Evolutionary conservation across 2,329 filamentous ascomycete genomes (phyloP), one percentile per base, ranked within the genome.

Genomic region (Plectosphaerella cucumerina): DNA sequence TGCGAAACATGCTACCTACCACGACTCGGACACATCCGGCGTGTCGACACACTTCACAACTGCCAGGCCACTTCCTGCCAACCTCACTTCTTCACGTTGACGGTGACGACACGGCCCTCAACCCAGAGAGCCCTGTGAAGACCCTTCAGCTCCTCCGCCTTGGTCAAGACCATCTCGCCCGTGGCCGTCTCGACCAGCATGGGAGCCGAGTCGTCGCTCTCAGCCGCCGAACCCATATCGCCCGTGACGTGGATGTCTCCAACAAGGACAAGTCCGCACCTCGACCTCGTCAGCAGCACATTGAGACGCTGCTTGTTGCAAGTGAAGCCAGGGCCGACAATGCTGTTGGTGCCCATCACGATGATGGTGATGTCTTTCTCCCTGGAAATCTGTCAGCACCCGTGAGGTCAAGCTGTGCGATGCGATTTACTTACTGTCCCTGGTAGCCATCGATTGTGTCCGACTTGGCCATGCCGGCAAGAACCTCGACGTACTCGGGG

Each of bases 361-460:
- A 59, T 50, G 1, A 59, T 44, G 8, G 52, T 44, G n/a, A 64
- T 56, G 18, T 60, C 56, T 5, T 37, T 37, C 17, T 37, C 35
- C 35, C 35, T 37, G 17, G 12, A 3, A 15, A 5, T 4, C 14
- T 15, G 35, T 37, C 17, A 37, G 35, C 17, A 14, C 6, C 17
- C 15, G 35, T 37, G 14, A 9, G 26, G 4, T 31, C n/a, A n/a
- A n/a, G n/a, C n/a, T n/a, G n/a, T 8, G 26, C 4, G 26, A 10
- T 26, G 9, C 23, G 12, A 11, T 31, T 11, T 2, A 22, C 49
- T 43, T 64, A 58, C 20, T 50, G 52, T 9, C 60, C 61, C 42
- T 64, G 59, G 41, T 54, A 61, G 1, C 53, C 55, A 37, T 62
- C 56, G 17, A 61, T 50, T 0, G 56, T 59, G 1, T 46, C 31